Evolutionary conservation across 163 green algal species (phyloP), one percentile per base, ranked within the genome.

Genomic region (Picocystis sp.): DNA sequence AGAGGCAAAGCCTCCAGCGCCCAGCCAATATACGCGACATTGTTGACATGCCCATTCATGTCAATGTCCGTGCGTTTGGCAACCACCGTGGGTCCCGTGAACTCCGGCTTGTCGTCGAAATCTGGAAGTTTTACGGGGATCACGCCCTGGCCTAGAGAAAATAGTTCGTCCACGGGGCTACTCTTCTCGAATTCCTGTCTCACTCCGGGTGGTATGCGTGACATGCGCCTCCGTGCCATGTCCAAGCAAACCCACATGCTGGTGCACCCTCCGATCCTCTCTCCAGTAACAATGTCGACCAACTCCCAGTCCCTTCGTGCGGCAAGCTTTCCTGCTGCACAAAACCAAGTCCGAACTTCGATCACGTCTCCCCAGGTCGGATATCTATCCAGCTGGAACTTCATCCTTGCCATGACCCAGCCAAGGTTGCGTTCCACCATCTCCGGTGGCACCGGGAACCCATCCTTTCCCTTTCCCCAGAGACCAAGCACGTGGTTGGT

Each of bases 11-110:
- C 77, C 60, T 97, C 87, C 57, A 97, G 59, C 2, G 72, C 70
- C 87, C 88, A 96, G 0, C 63, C 75, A 35, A 96, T 63, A 64
- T 96, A 97, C 1, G 81, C 83, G 0, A 93, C 87, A 61, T 97
- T 97, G 77, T 97, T 97, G 48, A 97, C 84, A 75, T 97, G 88
- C 9, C 81, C 81, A 50, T 97, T 97, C 83, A 95, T 95, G 81
- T 97, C 88, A 69, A 97, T 82, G 70, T 97, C 82, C 29, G 60
- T 78, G 50, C 80, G 74, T 1, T 85, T 76, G 0, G 86, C 82
- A 44, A 90, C 62, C 58, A 86, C 75, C 33, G 25, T 41, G 8
- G 50, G 50, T 29, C 35, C 25, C 3, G 15, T 15, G 23, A 57
- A 57, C 12, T 57, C 19, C 25, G 14, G 12, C 29, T 38, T 8